Evolutionary conservation across 1,139 yeast species (phyloP).

Genomic region (Pichia inconspicua): DNA sequence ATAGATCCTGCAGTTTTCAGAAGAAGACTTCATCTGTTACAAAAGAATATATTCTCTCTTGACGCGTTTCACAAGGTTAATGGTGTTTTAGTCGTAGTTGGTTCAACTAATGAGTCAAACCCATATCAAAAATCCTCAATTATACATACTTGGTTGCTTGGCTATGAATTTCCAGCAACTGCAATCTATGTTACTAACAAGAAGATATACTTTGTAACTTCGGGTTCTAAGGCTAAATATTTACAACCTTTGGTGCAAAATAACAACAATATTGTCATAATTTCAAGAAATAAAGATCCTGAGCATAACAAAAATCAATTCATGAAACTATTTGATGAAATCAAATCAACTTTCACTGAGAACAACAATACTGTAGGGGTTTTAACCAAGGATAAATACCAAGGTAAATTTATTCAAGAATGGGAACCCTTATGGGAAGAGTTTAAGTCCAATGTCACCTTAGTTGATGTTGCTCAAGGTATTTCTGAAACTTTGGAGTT

Average conservation of each 20-base stretch:
- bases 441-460: conserved; percentile 32
- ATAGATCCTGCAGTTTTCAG: conserved; percentile 29
- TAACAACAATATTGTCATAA: conserved; percentile 43
- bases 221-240: conserved; percentile 83
- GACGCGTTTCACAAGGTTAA: conserved; percentile 41
- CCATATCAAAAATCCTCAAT: conserved; percentile 88
- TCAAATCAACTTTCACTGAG: conserved; percentile 31
- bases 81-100: conserved; percentile 62
- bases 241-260: conserved; percentile 44
- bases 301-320: conserved; percentile 68
- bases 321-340: conserved; percentile 44
- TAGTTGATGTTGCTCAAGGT: conserved; percentile 45
- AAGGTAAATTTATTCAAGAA: conserved; percentile 78
- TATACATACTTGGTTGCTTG: conserved; percentile 85
- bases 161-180: conserved; percentile 93
- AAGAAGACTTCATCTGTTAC: conserved; percentile 36
- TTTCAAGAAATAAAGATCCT: conserved; percentile 76
- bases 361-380: conserved; percentile 52
- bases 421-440: conserved; percentile 55
- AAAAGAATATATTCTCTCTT: conserved; percentile 33
- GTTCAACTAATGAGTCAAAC: conserved; percentile 79
- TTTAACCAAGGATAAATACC: conserved; percentile 60
- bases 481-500: conserved; percentile 56
- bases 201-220: conserved; percentile 62
- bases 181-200: conserved; percentile 58